Evolutionary conservation across 1,284 basidiomycete species (phyloP).

Genomic region (Tilletia walkeri): DNA sequence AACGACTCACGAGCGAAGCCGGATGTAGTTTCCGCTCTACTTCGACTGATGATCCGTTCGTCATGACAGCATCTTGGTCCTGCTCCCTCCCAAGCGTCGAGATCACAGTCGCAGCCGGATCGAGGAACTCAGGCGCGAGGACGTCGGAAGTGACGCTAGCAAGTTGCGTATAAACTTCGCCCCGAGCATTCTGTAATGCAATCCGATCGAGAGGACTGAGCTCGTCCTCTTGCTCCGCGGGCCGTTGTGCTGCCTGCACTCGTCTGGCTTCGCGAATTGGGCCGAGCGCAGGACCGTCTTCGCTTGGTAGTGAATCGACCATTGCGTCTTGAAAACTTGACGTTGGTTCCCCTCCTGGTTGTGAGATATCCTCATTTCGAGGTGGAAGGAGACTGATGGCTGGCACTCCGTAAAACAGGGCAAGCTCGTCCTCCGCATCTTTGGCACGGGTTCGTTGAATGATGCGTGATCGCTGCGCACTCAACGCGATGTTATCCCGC

Average conservation of each 20-base stretch:
- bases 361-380: neutral
- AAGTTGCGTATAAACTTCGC: slow-evolving; percentile 20
- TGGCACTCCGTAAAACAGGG: slow-evolving; percentile 28
- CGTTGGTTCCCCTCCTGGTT: neutral
- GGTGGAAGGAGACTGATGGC: slow-evolving; percentile 27
- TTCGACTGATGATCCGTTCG: neutral
- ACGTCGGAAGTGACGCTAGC: slow-evolving; percentile 34
- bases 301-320: neutral
- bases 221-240: slow-evolving; percentile 17
- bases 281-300: neutral
- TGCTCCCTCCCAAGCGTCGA: slow-evolving; percentile 9
- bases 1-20: slow-evolving; percentile 37
- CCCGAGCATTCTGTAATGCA: slow-evolving; percentile 28
- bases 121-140: slow-evolving; percentile 42
- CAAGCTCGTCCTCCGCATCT: slow-evolving; percentile 32
- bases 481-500: slow-evolving; percentile 28
- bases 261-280: neutral
- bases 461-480: slow-evolving; percentile 28
- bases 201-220: slow-evolving; percentile 27
- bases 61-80: slow-evolving; percentile 1
- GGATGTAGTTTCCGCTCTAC: slow-evolving; percentile 26
- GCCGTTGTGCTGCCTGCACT: neutral
- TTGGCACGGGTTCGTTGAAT: slow-evolving; percentile 25
- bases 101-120: slow-evolving; percentile 26
- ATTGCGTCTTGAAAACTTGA: neutral